Conservation (phyloP, 1,284 basidiomycete species). For the Psilocybe mexicana region DNA sequence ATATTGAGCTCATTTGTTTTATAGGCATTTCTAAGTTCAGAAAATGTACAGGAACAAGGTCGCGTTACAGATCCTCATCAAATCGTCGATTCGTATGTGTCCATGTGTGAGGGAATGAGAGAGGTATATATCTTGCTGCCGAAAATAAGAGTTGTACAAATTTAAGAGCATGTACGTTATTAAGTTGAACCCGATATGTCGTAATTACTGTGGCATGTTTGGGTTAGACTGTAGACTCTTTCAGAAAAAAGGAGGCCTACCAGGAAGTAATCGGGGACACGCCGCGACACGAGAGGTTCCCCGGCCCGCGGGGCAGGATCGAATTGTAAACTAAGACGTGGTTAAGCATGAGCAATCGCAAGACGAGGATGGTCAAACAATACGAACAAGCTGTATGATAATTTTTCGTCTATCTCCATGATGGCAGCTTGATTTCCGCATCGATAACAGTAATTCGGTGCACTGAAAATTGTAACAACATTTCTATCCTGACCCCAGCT, state of each 20-base stretch:
- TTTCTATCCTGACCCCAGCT: constrained; percentile 99
- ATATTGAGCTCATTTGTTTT: too few relatives aligned
- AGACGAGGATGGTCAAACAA: constrained; percentile 6
- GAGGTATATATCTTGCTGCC: constrained; percentile 29
- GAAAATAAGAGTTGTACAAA: constrained; percentile 29
- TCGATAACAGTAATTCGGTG: constrained; percentile 98
- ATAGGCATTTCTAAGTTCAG: too few relatives aligned
- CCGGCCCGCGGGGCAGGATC: constrained; percentile 98
- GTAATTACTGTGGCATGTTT: constrained; percentile 23
- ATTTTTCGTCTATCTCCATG: constrained; percentile 99
- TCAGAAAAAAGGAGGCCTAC: constrained; percentile 44
- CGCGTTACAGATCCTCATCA: constrained; percentile 14
- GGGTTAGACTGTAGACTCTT: not conserved
- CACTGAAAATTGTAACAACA: constrained; percentile 99
- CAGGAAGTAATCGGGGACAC: constrained; percentile 97
- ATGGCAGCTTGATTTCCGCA: constrained; percentile 99
- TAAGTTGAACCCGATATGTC: constrained; percentile 26
- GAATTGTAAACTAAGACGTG: constrained; percentile 87
- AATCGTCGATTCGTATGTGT: constrained; percentile 12
- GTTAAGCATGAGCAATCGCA: constrained; percentile 1
- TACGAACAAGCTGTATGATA: constrained; percentile 89
- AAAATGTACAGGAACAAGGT: constrained; percentile 5
- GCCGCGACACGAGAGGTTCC: constrained; percentile 95
- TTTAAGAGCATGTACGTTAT: constrained; percentile 32
- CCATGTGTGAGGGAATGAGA: constrained; percentile 14